Evolutionary conservation across 805 yeast species (phyloP).

Genomic region (Wickerhamiella alocasiicola): DNA sequence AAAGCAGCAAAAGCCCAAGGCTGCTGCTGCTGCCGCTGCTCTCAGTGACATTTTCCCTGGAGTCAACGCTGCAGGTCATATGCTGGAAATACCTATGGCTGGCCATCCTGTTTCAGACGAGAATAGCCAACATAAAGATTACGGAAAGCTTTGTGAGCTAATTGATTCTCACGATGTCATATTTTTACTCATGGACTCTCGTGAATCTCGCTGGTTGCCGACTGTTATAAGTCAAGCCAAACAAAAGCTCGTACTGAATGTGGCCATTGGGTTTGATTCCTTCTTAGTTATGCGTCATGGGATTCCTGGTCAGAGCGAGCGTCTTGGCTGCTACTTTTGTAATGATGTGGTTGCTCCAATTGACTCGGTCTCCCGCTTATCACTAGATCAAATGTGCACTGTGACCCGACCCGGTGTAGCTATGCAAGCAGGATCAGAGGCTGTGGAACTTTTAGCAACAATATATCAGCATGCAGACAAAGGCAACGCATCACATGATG

Average conservation of each 20-base stretch:
- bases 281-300: conserved; percentile 94
- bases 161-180: conserved; percentile 61
- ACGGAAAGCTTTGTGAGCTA: conserved; percentile 38
- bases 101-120: conserved; percentile 74
- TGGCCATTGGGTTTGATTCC: conserved; percentile 91
- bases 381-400: conserved; percentile 97
- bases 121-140: conserved; percentile 37
- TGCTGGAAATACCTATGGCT: conserved; percentile 83
- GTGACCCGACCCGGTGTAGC: conserved; percentile 97
- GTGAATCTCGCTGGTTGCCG: conserved; percentile 98
- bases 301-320: conserved; percentile 22
- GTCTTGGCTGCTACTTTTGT: conserved; percentile 89
- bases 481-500: conserved; percentile 34
- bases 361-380: conserved; percentile 74
- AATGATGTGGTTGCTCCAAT: conserved; percentile 91
- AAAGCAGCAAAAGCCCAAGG: conserved; percentile 64
- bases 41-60: conserved; percentile 68
- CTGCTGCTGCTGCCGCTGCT: conserved; percentile 62
- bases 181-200: conserved; percentile 78
- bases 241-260: conserved; percentile 69
- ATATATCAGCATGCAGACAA: conserved; percentile 52
- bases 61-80: conserved; percentile 48
- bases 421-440: conserved; percentile 68
- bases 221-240: conserved; percentile 61
- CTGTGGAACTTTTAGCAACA: conserved; percentile 72